A percentile compares a stretch with the other conserved stretches of the same genome.
Evolutionary conservation across 345 rosid genomes (phyloP).

Genomic region (Camelina hispida): DNA sequence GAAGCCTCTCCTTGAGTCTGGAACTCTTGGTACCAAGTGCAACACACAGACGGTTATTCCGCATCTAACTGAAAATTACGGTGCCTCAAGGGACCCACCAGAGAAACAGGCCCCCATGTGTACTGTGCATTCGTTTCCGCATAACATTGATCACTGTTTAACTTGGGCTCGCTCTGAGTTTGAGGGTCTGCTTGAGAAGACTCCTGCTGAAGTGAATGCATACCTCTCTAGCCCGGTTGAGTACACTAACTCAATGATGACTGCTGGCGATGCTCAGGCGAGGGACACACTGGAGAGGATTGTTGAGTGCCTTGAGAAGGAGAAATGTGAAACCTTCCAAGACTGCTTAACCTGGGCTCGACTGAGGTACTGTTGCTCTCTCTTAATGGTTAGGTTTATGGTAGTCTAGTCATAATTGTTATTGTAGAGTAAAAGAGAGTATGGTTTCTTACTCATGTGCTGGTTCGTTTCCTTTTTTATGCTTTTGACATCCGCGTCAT

Average conservation of each 20-base stretch:
- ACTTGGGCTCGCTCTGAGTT: constrained; percentile 99
- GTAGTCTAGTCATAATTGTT: background rate
- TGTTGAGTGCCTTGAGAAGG: constrained; percentile 91
- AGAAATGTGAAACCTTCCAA: constrained; percentile 82
- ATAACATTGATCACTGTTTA: constrained; percentile 97
- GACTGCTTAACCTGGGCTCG: constrained; percentile 98
- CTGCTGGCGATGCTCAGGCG: constrained; percentile 97
- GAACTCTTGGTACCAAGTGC: constrained; percentile 98
- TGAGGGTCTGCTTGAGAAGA: constrained; percentile 97
- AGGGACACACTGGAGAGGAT: constrained; percentile 87
- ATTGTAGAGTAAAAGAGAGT: background rate
- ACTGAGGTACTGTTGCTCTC: constrained; percentile 56
- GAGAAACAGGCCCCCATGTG: constrained; percentile 99
- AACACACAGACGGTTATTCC: constrained; percentile 99
- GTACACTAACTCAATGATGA: constrained; percentile 66
- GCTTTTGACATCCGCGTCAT: background rate
- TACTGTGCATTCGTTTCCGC: constrained; percentile 98
- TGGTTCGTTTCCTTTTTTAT: background rate
- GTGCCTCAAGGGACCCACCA: constrained; percentile 99
- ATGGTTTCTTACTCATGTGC: background rate
- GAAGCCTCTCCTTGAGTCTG: constrained; percentile 99
- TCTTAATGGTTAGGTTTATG: constrained; percentile 1
- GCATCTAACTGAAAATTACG: constrained; percentile 96
- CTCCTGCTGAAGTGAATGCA: constrained; percentile 96
- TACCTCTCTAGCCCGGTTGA: constrained; percentile 79